Evolutionary conservation across 768 basidiomycete genomes (phyloP).

Genomic region (Thelephora aurantiotincta): DNA sequence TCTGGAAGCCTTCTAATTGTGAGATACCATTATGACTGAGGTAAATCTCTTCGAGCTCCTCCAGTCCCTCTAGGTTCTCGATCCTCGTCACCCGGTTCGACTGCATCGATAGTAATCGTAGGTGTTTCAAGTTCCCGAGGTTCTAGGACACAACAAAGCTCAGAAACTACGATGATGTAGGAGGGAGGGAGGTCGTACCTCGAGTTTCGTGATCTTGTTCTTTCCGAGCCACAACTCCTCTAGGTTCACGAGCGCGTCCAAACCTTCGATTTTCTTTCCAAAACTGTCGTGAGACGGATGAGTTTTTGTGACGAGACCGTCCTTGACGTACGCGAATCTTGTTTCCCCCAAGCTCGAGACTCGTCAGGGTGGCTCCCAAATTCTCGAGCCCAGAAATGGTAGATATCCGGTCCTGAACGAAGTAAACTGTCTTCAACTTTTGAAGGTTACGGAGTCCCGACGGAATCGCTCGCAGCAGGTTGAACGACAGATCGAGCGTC

Average conservation of each 20-base stretch:
- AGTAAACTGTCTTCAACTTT: constrained; percentile 68
- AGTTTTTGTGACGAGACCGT: not conserved
- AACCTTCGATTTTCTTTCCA: constrained; percentile 72
- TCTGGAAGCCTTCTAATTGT: constrained; percentile 70
- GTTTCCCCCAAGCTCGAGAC: constrained; percentile 91
- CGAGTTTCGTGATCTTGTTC: constrained; percentile 86
- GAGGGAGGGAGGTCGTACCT: constrained; percentile 30
- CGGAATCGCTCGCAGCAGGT: constrained; percentile 64
- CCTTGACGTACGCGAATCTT: constrained; percentile 62
- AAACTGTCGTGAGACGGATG: not conserved
- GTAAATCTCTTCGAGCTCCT: constrained; percentile 77
- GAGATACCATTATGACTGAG: constrained; percentile 88
- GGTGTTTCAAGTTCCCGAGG: constrained; percentile 48
- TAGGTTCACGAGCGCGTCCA: constrained; percentile 67
- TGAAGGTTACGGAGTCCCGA: constrained; percentile 42
- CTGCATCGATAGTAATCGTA: constrained; percentile 81
- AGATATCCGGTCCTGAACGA: constrained; percentile 92
- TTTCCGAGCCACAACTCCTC: constrained; percentile 97
- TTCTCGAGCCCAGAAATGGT: constrained; percentile 55
- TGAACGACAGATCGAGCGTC: constrained; percentile 87
- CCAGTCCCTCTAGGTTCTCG: constrained; percentile 63
- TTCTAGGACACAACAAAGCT: constrained; percentile 30
- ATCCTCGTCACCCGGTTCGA: constrained; percentile 88
- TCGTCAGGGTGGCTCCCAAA: constrained; percentile 43
- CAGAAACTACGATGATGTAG: not conserved